A percentile compares a stretch with the other conserved stretches of the same genome.
These are phyloP conservation scores for Leccinum subtestaceum DNA, from an alignment of 768 basidiomycete genomes.

Conservation along the genomic window DNA sequence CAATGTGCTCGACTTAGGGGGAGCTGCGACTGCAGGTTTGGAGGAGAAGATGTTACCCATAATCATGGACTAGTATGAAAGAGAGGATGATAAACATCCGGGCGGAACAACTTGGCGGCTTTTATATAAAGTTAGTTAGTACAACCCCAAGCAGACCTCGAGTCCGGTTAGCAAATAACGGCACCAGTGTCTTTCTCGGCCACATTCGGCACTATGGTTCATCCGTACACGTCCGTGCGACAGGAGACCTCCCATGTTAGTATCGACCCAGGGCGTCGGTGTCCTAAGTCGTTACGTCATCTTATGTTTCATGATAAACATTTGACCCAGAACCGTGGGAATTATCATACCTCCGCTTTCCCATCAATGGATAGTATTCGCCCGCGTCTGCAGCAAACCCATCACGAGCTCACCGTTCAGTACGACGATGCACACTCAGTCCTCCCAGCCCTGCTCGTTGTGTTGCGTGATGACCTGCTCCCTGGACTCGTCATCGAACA, in stretches of 20 bases:
- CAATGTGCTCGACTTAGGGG: neutral
- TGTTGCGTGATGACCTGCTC: constrained; percentile 54
- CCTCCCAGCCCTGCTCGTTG: constrained; percentile 47
- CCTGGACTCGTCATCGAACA: constrained; percentile 61
- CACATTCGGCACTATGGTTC: neutral
- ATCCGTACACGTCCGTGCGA: neutral
- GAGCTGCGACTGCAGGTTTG: neutral
- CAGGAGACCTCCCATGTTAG: neutral
- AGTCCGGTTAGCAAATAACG: neutral
- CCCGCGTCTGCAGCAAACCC: constrained; percentile 40
- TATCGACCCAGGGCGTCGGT: neutral
- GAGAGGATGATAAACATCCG: neutral
- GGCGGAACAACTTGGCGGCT: neutral
- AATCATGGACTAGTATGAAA: neutral
- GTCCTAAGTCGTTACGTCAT: neutral
- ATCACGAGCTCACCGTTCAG: constrained; percentile 45
- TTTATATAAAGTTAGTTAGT: neutral
- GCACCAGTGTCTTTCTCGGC: neutral
- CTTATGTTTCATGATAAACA: neutral
- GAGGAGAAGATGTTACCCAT: neutral
- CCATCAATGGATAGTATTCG: neutral
- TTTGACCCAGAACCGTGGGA: neutral
- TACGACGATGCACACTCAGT: constrained; percentile 50
- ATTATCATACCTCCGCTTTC: neutral
- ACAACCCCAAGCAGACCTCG: neutral